These are phyloP conservation scores for Backusella morwellensis DNA, from an alignment of 192 early-diverging fungal genomes.

Conservation along the genomic window DNA sequence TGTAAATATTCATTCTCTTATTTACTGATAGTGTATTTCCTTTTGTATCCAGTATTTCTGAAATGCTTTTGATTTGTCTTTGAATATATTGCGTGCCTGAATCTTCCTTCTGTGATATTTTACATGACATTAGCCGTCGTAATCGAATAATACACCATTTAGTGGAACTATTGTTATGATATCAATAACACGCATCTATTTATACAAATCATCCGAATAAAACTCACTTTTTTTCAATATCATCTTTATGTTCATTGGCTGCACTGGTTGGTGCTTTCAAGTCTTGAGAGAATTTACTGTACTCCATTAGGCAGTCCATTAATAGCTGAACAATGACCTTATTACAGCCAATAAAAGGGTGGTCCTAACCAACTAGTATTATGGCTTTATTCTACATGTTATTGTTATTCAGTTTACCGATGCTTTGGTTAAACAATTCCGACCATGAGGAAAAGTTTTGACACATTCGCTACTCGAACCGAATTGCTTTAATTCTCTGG, in stretches of 20 bases:
- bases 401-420: slow-evolving; percentile 7
- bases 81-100: not conserved
- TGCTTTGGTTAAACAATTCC: not conserved
- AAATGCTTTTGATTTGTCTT: not conserved
- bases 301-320: not conserved
- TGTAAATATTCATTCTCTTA: not conserved
- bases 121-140: not conserved
- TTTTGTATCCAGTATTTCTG: not conserved
- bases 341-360: slow-evolving; percentile 2
- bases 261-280: not conserved
- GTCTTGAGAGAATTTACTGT: not conserved
- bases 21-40: not conserved
- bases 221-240: not conserved
- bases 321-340: not conserved
- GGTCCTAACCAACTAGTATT: not conserved
- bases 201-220: no score
- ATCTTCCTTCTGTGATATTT: not conserved
- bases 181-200: not conserved
- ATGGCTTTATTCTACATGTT: not conserved
- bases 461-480: not conserved
- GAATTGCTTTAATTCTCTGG: not conserved
- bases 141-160: slow-evolving; percentile 9
- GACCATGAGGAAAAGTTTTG: not conserved
- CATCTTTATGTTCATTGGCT: not conserved
- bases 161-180: not conserved